These are phyloP conservation scores for Rhynchosporium agropyri DNA, from an alignment of 2,329 filamentous ascomycete genomes.

Conservation along the genomic window DNA sequence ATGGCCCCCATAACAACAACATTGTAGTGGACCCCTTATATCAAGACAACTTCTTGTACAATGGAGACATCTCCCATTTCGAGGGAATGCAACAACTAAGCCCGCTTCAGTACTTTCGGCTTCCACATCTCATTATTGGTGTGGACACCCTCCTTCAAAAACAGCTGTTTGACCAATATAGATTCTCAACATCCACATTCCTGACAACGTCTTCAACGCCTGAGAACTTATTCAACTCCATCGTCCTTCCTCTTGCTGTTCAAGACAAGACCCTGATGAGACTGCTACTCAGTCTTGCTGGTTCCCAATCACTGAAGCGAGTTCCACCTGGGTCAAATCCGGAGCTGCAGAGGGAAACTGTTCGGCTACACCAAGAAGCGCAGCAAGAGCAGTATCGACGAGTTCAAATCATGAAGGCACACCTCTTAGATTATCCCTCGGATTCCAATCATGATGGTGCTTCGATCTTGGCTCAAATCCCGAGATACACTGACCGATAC, in stretches of 20 bases:
- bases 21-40: background rate
- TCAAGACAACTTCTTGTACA: background rate
- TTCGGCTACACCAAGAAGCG: constrained; percentile 26
- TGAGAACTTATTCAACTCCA: constrained; percentile 27
- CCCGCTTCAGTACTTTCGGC: constrained; percentile 9
- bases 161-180: constrained; percentile 33
- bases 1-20: background rate
- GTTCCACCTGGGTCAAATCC: constrained; percentile 2
- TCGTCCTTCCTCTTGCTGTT: constrained; percentile 31
- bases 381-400: constrained; percentile 21
- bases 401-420: constrained; percentile 15
- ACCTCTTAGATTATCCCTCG: background rate
- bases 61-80: background rate
- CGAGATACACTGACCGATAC: constrained; percentile 1
- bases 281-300: constrained; percentile 30
- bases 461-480: too few relatives aligned
- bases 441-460: too few relatives aligned
- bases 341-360: constrained; percentile 21
- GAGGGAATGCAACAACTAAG: background rate
- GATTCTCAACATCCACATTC: constrained; percentile 23
- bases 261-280: constrained; percentile 29
- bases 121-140: constrained; percentile 29
- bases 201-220: constrained; percentile 25
- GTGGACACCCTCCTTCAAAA: constrained; percentile 28
- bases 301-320: constrained; percentile 28